Evolutionary conservation across 495 filamentous ascomycete species (phyloP).

Genomic region (Tuber brumale): DNA sequence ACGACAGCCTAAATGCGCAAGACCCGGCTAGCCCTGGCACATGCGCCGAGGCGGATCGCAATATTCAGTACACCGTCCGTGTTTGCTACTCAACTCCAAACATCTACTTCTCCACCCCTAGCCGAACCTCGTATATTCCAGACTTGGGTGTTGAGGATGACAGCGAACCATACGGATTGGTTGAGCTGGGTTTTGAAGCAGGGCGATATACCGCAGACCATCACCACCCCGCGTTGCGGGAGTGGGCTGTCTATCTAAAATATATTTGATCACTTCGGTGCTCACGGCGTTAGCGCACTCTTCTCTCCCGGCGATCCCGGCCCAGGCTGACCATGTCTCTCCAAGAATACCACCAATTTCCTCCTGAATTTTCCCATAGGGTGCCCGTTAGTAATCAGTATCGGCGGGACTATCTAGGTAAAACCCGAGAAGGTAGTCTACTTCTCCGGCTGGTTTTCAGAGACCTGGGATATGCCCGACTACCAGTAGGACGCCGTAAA

Average conservation of each 20-base stretch:
- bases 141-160: constrained; percentile 49
- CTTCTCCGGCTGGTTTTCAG: constrained; percentile 67
- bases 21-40: constrained; percentile 35
- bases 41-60: constrained; percentile 61
- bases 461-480: constrained; percentile 56
- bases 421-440: constrained; percentile 54
- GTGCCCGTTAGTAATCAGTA: constrained; percentile 75
- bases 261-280: constrained; percentile 64
- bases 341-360: constrained; percentile 57
- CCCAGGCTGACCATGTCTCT: constrained; percentile 54
- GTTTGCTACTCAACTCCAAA: constrained; percentile 55
- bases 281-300: constrained; percentile 64
- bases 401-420: constrained; percentile 61
- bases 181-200: constrained; percentile 62
- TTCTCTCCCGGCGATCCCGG: constrained; percentile 70
- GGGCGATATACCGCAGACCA: constrained; percentile 60
- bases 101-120: constrained; percentile 62
- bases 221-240: constrained; percentile 70
- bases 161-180: constrained; percentile 78
- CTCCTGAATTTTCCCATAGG: constrained; percentile 63
- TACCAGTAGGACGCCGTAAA: constrained; percentile 59
- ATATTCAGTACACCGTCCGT: constrained; percentile 62
- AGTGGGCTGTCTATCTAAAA: constrained; percentile 63
- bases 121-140: constrained; percentile 54
- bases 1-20: constrained; percentile 55